Evolutionary conservation across 2,329 filamentous ascomycete species (phyloP), one percentile per base, ranked within the genome.

Genomic region (Leptodontidium sp.): DNA sequence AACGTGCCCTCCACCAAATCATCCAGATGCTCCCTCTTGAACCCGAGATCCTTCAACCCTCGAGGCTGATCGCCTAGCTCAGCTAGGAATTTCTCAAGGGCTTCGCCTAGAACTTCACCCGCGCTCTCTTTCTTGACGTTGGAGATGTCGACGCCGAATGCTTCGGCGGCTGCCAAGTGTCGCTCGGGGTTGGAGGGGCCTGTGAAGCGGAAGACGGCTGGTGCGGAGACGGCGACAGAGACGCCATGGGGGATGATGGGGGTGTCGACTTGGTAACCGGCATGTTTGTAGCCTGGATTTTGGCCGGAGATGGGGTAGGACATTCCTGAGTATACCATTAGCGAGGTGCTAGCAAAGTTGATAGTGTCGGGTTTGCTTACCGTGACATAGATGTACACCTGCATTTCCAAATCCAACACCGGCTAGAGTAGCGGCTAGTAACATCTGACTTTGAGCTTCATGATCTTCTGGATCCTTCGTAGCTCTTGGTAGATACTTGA

Each of bases 381-480:
- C 91, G 78, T 93, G 91, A 79, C 91, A 93, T 11, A 93, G 84
- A 82, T 99, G 96, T 2, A 99, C 96, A 61, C 97, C 96, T 1
- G 97, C 97, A 76, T 99, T 99, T 24, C 97, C 96, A 79, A 99
- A 99, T 0, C 96, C 96, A 2, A 99, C 94, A 57, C 96, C 96
- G 0, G 97, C 96, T 1, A 99, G 84, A 0, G 96, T 99, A 0
- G 96, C 92, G 2, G 96, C 96, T 24, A 99, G 88, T 38, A 99
- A 86, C 97, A 99, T 99, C 80, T 98, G 90, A 40, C 88, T 92
- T 81, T 99, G 96, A 0, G 97, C 97, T 80, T 98, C 96, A 70
- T 88, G 85, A 79, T 99, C 96, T 43, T 97, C 94, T 0, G 95
- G 94, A 76, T 98, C 92, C 68, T 86, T 90, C 2, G 97, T 92